These are phyloP conservation scores for Poterioochromonas sp. DNA, from an alignment of 352 stramenopile genomes.

Conservation along the genomic window DNA sequence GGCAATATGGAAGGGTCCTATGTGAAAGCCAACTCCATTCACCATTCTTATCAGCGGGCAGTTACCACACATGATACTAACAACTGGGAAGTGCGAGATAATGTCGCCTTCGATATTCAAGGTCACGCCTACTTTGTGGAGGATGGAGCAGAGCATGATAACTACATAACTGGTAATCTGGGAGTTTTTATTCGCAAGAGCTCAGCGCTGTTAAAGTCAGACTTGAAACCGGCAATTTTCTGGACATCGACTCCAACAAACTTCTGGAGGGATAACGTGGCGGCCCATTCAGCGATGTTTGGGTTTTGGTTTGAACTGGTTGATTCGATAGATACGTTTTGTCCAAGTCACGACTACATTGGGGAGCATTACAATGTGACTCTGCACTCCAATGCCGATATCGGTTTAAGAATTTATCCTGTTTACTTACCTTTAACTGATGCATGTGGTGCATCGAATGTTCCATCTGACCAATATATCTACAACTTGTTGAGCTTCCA, in stretches of 20 bases:
- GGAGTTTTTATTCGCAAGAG: slow-evolving; percentile 31
- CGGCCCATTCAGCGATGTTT: not conserved
- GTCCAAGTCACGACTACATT: slow-evolving; percentile 13
- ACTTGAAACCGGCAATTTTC: slow-evolving; percentile 37
- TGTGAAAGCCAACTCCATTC: slow-evolving; percentile 48
- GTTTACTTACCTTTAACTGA: not conserved
- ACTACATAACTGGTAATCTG: slow-evolving; percentile 51
- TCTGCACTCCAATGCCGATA: not conserved
- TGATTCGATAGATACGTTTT: slow-evolving; percentile 11
- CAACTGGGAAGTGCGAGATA: slow-evolving; percentile 42
- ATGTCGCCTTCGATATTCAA: slow-evolving; percentile 51
- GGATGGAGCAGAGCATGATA: slow-evolving; percentile 52
- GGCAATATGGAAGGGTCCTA: slow-evolving; percentile 43
- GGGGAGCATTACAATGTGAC: slow-evolving; percentile 38
- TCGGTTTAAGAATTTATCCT: slow-evolving; percentile 37
- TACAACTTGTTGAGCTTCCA: slow-evolving; percentile 30
- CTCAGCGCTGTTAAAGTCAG: slow-evolving; percentile 18
- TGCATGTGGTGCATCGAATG: slow-evolving; percentile 7
- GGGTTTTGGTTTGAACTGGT: slow-evolving; percentile 38
- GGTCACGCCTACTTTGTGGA: slow-evolving; percentile 56
- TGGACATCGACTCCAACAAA: slow-evolving; percentile 30
- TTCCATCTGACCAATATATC: slow-evolving; percentile 26
- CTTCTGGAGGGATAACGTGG: slow-evolving; percentile 30
- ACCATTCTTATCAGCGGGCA: slow-evolving; percentile 49
- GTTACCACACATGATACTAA: slow-evolving; percentile 53